Evolutionary conservation across 2,329 filamentous ascomycete species (phyloP).

Genomic region (Penicillium sp.): DNA sequence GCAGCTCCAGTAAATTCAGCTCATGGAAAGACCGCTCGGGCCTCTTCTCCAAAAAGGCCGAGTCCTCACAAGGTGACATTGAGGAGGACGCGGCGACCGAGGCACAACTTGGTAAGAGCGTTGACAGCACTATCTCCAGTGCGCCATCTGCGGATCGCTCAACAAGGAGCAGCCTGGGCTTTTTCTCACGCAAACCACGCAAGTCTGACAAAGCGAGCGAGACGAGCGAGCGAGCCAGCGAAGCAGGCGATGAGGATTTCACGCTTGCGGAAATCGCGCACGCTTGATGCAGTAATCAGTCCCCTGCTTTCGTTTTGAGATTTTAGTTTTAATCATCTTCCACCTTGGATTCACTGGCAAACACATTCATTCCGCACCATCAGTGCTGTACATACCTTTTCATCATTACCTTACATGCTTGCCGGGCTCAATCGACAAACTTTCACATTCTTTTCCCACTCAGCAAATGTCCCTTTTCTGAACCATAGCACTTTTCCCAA

Average conservation of each 20-base stretch:
- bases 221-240: constrained; percentile 40
- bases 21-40: constrained; percentile 47
- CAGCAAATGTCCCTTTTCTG: too few species aligned
- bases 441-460: too few species aligned
- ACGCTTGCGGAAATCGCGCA: constrained; percentile 28
- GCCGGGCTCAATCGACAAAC: too few species aligned
- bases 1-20: constrained; percentile 47
- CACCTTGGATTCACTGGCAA: too few species aligned
- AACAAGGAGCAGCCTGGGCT: constrained; percentile 40
- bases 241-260: constrained; percentile 39
- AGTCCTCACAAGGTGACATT: constrained; percentile 39
- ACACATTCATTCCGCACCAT: too few species aligned
- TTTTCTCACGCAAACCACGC: constrained; percentile 45
- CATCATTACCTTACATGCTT: too few species aligned
- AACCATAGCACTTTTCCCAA: too few species aligned
- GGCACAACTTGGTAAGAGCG: constrained; percentile 38
- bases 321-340: not conserved
- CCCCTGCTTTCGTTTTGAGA: not conserved
- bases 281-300: constrained; percentile 5
- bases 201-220: constrained; percentile 41
- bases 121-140: constrained; percentile 39
- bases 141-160: constrained; percentile 39
- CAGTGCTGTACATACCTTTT: too few species aligned
- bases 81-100: constrained; percentile 40
- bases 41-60: constrained; percentile 43